A percentile compares a stretch with the other conserved stretches of the same genome.
Conservation (phyloP, 305 asterid genomes). For the Fraxinus dipetala region DNA sequence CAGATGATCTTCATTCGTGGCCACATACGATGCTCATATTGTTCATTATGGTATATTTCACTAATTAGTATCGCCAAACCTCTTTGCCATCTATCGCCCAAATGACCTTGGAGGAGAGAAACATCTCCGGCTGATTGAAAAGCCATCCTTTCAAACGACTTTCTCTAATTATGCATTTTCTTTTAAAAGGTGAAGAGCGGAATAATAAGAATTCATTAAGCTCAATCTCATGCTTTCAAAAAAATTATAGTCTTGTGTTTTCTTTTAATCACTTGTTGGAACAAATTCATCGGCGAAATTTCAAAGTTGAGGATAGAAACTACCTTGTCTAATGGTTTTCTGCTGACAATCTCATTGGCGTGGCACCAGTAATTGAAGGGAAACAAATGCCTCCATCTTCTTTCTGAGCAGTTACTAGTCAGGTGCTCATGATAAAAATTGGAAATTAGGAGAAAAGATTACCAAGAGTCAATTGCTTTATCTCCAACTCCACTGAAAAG, state of each 20-base stretch:
- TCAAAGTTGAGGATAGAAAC: not conserved
- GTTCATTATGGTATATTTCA: too few species aligned
- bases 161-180: too few species aligned
- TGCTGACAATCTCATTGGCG: slow-evolving; percentile 71
- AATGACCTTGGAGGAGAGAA: too few species aligned
- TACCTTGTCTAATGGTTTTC: slow-evolving; percentile 96
- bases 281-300: not conserved
- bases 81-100: too few species aligned
- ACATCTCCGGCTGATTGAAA: too few species aligned
- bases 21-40: too few species aligned
- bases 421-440: not conserved
- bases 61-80: too few species aligned
- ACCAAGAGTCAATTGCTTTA: slow-evolving; percentile 49
- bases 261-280: not conserved
- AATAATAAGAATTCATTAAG: not conserved
- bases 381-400: not conserved
- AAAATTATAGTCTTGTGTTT: not conserved
- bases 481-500: slow-evolving; percentile 45
- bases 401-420: not conserved
- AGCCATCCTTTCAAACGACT: too few species aligned
- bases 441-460: slow-evolving; percentile 15
- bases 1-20: too few species aligned
- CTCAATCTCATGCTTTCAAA: not conserved
- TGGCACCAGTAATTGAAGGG: not conserved
- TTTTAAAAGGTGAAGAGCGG: too few species aligned